phyloP scores from a whole-genome alignment of 176 grass and related monocot genomes.

The Musa troglodytarum region DNA sequence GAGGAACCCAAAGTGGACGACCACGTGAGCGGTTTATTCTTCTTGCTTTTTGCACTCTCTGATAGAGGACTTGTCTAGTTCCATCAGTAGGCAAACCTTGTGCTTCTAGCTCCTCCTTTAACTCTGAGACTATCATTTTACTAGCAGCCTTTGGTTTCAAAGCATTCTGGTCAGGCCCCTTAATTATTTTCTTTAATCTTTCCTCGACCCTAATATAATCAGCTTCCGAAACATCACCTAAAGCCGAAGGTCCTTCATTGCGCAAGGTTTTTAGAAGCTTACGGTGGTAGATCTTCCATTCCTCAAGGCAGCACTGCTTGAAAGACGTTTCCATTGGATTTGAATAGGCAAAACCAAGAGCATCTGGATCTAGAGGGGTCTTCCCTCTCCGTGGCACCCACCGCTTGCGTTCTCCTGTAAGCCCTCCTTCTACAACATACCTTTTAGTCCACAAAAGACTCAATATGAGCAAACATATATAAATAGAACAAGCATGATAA shows the following conservation, averaged over 20 bases:
- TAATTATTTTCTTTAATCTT: constrained; percentile 67
- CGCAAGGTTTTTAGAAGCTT: constrained; percentile 66
- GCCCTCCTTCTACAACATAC: constrained; percentile 91
- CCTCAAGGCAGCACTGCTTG: constrained; percentile 73
- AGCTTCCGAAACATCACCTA: constrained; percentile 72
- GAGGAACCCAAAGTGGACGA: constrained; percentile 93
- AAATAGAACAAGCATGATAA: background rate
- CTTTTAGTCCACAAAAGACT: constrained; percentile 26
- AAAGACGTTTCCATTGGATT: constrained; percentile 83
- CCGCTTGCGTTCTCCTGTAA: constrained; percentile 95
- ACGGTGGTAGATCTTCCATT: constrained; percentile 68
- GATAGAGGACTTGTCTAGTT: constrained; percentile 90
- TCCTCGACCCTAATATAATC: constrained; percentile 68
- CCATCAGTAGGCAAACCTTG: constrained; percentile 93
- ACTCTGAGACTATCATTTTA: constrained; percentile 92
- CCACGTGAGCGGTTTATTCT: constrained; percentile 94
- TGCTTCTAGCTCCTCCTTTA: constrained; percentile 88
- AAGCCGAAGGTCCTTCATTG: constrained; percentile 76
- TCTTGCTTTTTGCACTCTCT: constrained; percentile 95
- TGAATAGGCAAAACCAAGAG: constrained; percentile 89
- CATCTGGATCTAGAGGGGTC: constrained; percentile 84
- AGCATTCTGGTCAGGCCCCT: constrained; percentile 60
- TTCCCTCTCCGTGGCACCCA: constrained; percentile 93
- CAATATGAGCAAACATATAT: constrained; percentile 11
- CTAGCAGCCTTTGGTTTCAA: constrained; percentile 91